Conservation (phyloP, 2,329 filamentous ascomycete genomes). For the Capronia epimyces region DNA sequence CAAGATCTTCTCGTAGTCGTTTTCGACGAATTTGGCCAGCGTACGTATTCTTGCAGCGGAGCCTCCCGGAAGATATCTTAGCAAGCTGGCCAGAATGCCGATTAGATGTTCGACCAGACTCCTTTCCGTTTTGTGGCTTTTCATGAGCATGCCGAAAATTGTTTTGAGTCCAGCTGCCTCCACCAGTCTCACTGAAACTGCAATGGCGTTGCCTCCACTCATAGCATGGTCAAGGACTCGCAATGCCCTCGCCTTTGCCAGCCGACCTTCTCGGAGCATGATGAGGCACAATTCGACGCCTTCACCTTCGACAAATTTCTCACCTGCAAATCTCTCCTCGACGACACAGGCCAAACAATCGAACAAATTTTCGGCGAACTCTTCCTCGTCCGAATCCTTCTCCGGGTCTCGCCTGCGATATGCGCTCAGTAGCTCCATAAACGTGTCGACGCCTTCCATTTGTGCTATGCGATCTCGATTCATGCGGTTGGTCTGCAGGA, state of each 20-base stretch:
- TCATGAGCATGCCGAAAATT: slow-evolving; percentile 61
- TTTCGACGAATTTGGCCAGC: slow-evolving; percentile 92
- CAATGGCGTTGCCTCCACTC: slow-evolving; percentile 51
- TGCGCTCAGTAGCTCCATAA: slow-evolving; percentile 75
- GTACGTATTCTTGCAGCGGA: slow-evolving; percentile 74
- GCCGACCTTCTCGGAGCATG: slow-evolving; percentile 84
- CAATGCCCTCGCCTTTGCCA: slow-evolving; percentile 70
- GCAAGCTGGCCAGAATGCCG: slow-evolving; percentile 74
- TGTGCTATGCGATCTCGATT: slow-evolving; percentile 30
- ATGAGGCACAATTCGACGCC: slow-evolving; percentile 86
- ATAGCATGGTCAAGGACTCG: slow-evolving; percentile 79
- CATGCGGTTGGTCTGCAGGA: slow-evolving; percentile 55
- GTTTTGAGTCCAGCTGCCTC: slow-evolving; percentile 80
- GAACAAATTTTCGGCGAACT: slow-evolving; percentile 92
- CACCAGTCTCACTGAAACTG: slow-evolving; percentile 70
- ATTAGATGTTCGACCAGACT: slow-evolving; percentile 72
- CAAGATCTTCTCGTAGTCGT: slow-evolving; percentile 76
- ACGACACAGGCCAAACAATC: slow-evolving; percentile 76
- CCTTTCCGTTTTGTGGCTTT: slow-evolving; percentile 47
- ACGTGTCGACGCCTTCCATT: slow-evolving; percentile 66
- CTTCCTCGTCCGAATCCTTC: slow-evolving; percentile 82
- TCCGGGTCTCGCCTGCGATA: slow-evolving; percentile 83
- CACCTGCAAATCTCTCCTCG: slow-evolving; percentile 68
- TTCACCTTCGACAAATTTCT: slow-evolving; percentile 79
- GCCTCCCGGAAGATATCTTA: slow-evolving; percentile 71